Base-by-base conservation (phyloP, 2,329 filamentous ascomycete species). In the Aspergillus sp. region DNA sequence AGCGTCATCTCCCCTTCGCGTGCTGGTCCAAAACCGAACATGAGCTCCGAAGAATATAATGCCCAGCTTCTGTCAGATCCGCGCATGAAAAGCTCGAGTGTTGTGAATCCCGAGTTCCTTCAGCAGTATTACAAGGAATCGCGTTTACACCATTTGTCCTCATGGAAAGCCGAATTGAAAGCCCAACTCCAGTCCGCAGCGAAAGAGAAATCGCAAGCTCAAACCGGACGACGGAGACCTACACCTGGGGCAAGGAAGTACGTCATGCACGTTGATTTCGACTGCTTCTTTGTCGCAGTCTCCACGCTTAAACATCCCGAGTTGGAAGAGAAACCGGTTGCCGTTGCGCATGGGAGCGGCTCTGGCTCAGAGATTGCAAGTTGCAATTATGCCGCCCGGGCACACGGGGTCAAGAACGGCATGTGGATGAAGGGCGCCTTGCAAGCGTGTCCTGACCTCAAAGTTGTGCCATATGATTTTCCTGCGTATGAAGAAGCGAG, bases 391-490 rank as follows among this genome's bases (percentile, higher is more conserved):
- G 87, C 90, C 20, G 95, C 96, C 6, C 87, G 95, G 42, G 83
- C 85, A 32, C 95, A 88, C 67, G 94, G 94, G 1, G 83, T 99
- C 56, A 96, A 93, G 72, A 99, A 99, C 67, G 96, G 96, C 42
- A 99, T 98, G 95, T 99, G 96, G 95, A 98, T 99, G 94, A 96
- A 94, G 73, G 84, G 85, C 36, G 95, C 95, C 0, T 82, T 89
- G 60, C 89, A 95, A 65, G 75, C 95, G 18, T 99, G 92, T 70
- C 89, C 94, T 0, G 86, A 92, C 22, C 80, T 99, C 18, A 92
- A 96, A 66, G 88, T 98, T 1, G 73, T 99, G n/a, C 91, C 93
- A 0, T 99, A 99, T 68, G 93, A 99, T 70, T 99, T 98, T 71
- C 89, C 90, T 2, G 94, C 88, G 0, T 99, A 99, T 67, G 95